Percentiles rank a stretch among this genome's conserved stretches.
These are phyloP conservation scores for Polyporus arcularius DNA, from an alignment of 768 basidiomycete species.

Conservation along the genomic window DNA sequence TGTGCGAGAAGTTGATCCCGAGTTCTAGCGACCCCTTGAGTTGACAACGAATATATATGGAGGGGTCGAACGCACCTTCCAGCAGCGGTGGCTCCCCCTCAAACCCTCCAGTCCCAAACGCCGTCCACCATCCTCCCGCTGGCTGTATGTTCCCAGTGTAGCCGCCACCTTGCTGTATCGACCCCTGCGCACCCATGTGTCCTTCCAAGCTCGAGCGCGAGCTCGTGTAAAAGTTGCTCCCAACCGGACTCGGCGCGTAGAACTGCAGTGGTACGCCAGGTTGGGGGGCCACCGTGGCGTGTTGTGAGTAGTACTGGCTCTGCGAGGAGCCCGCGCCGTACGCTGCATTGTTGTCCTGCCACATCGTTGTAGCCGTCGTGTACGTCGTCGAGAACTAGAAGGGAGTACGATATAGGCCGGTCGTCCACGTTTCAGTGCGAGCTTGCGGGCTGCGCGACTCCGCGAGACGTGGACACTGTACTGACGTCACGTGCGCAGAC, in stretches of 20 bases:
- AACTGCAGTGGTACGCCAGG: constrained; percentile 72
- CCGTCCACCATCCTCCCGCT: constrained; percentile 88
- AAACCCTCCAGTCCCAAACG: constrained; percentile 92
- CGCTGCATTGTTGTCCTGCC: constrained; percentile 67
- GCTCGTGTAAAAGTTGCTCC: constrained; percentile 63
- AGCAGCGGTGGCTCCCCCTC: constrained; percentile 96
- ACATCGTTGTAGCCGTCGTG: constrained; percentile 48
- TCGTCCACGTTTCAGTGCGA: constrained; percentile 7
- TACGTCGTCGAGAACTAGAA: neutral
- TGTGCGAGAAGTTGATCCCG: constrained; percentile 97
- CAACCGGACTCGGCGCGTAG: constrained; percentile 64
- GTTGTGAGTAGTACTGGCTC: constrained; percentile 51
- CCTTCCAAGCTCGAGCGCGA: constrained; percentile 80
- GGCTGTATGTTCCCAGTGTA: constrained; percentile 77
- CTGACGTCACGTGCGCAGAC: constrained; percentile 18
- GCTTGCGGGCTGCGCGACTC: neutral
- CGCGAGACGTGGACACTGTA: constrained; percentile 17
- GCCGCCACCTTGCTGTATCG: constrained; percentile 47
- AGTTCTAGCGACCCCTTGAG: constrained; percentile 59
- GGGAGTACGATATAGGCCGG: constrained; percentile 8
- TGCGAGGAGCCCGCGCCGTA: constrained; percentile 65
- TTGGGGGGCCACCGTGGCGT: constrained; percentile 35
- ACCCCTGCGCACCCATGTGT: constrained; percentile 56
- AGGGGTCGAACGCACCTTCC: constrained; percentile 60
- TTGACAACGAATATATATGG: neutral